Conservation (phyloP, 2,329 filamentous ascomycete genomes). For the Talaromyces islandicus region DNA sequence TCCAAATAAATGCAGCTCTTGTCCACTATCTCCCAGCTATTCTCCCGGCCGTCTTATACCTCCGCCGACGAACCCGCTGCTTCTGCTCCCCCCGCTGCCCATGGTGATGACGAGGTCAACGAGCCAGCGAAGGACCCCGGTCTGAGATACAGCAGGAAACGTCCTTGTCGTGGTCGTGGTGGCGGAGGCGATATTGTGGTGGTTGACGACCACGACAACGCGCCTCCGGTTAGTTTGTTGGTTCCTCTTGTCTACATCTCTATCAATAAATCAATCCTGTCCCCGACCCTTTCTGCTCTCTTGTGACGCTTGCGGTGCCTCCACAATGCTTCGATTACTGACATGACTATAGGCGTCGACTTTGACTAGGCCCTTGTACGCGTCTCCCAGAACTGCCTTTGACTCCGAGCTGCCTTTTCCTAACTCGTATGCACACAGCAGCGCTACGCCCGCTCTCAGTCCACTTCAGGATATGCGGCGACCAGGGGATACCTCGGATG, state of each 20-base stretch:
- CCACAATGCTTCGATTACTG: not conserved
- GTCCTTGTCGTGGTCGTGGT: not conserved
- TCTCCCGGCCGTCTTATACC: slow-evolving; percentile 8
- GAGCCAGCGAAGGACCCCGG: slow-evolving; percentile 19
- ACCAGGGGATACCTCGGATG: slow-evolving; percentile 12
- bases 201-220: not conserved
- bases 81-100: slow-evolving; percentile 11
- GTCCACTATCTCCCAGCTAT: slow-evolving; percentile 12
- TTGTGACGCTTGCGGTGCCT: not conserved
- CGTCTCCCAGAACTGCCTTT: not conserved
- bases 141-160: slow-evolving; percentile 14
- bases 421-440: slow-evolving; percentile 11
- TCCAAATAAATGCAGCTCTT: slow-evolving; percentile 18
- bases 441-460: slow-evolving; percentile 11
- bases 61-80: slow-evolving; percentile 3
- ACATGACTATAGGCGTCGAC: not conserved
- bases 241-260: not conserved
- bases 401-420: not conserved
- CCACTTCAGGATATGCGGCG: slow-evolving; percentile 10
- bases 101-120: slow-evolving; percentile 18
- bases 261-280: not conserved
- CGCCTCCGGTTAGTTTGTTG: not conserved
- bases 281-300: not conserved
- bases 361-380: not conserved
- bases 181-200: not conserved